Evolutionary conservation across 768 basidiomycete species (phyloP).

Genomic region (Austroboletus eburneus): DNA sequence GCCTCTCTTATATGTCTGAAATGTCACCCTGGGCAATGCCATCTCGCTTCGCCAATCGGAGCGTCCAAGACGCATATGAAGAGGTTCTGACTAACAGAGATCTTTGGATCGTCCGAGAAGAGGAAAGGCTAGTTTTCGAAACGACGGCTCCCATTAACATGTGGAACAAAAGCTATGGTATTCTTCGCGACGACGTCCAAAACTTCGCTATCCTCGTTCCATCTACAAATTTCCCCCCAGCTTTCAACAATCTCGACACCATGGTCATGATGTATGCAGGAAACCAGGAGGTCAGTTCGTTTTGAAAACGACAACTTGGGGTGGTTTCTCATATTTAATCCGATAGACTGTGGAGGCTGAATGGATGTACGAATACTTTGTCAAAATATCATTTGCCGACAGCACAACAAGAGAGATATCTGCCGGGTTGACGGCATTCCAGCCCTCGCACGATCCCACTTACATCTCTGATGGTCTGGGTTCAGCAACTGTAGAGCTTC

Average conservation of each 20-base stretch:
- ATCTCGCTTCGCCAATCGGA: background rate
- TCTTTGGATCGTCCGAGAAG: constrained; percentile 16
- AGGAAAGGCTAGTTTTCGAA: constrained; percentile 19
- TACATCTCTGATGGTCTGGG: background rate
- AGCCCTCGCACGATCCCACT: background rate
- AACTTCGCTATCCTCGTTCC: constrained; percentile 18
- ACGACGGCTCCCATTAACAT: constrained; percentile 1
- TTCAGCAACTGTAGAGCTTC: background rate
- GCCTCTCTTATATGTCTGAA: background rate
- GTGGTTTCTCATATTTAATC: background rate
- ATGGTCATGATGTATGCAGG: background rate
- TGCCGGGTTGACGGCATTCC: constrained; percentile 8
- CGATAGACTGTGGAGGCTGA: background rate
- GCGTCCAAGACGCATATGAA: background rate
- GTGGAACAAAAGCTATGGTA: background rate
- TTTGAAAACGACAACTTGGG: too few relatives aligned
- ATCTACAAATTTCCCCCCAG: constrained; percentile 21
- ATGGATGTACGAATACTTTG: constrained; percentile 10
- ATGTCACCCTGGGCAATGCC: background rate
- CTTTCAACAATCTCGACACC: background rate
- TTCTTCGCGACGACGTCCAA: constrained; percentile 1
- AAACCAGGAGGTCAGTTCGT: background rate
- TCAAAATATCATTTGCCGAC: constrained; percentile 4
- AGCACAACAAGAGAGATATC: constrained; percentile 1
- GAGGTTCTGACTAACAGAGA: constrained; percentile 6